phyloP scores from a whole-genome alignment of 2,329 filamentous ascomycete genomes.

The Penicillium psychrosexuale region DNA sequence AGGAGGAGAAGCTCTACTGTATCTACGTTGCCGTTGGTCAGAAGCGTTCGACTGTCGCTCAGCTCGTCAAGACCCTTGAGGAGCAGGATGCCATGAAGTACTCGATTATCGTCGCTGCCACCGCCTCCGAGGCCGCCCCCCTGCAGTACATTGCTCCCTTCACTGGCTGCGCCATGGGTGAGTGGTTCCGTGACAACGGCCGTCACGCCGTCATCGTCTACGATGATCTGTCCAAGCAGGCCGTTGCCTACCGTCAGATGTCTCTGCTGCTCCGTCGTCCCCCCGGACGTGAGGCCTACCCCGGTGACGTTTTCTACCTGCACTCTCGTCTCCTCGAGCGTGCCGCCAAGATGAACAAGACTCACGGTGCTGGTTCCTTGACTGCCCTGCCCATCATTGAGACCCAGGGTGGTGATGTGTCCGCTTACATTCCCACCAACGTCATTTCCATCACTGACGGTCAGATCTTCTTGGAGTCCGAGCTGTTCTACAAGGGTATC shows the following conservation, averaged over 20 bases:
- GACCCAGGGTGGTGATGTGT: conserved; percentile 99
- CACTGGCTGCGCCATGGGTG: conserved; percentile 67
- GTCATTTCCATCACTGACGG: conserved; percentile 99
- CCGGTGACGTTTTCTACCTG: conserved; percentile 98
- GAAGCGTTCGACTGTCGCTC: conserved; percentile 98
- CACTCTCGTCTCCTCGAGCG: conserved; percentile 99
- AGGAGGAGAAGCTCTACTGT: conserved; percentile 99
- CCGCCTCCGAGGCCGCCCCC: conserved; percentile 93
- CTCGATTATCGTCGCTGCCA: conserved; percentile 87
- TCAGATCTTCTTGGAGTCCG: conserved; percentile 98
- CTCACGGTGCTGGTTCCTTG: conserved; percentile 90
- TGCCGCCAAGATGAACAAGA: conserved; percentile 98
- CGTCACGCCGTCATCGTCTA: conserved; percentile 87
- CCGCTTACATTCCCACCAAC: conserved; percentile 99
- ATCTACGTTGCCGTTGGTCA: conserved; percentile 98
- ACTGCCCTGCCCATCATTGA: conserved; percentile 97
- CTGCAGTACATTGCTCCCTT: conserved; percentile 94
- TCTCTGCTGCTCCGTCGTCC: conserved; percentile 95
- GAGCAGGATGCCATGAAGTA: conserved; percentile 99
- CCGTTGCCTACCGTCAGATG: conserved; percentile 98
- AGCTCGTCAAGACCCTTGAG: conserved; percentile 99
- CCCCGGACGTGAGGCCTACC: conserved; percentile 98
- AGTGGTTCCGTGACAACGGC: conserved; percentile 78
- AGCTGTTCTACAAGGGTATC: conserved; percentile 99
- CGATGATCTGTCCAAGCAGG: conserved; percentile 97